Evolutionary conservation across 2,329 filamentous ascomycete species (phyloP), one percentile per base, ranked within the genome.

Genomic region (Venturiaceae sp.): DNA sequence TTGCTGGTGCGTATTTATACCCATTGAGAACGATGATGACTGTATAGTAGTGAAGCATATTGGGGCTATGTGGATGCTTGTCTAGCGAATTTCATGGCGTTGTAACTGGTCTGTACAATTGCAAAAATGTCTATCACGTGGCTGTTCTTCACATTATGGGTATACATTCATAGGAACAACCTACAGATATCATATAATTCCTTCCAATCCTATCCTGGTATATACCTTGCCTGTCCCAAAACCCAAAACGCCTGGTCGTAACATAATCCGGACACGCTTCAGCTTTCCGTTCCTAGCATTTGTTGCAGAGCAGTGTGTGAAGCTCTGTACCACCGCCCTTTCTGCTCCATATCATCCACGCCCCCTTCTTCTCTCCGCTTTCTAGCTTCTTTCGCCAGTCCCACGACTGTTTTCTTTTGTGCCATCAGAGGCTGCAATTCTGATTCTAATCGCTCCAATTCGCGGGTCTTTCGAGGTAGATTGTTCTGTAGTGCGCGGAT

Each of bases 341-440:
- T 80, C 70, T 88, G 85, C 69, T 92, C 88, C 33, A 91, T 70
- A 65, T 92, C 87, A 65, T 90, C 87, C 16, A 84, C 81, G 5
- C 85, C 86, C 5, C 83, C 73, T 68, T 79, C 69, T 65, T 90
- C 86, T 68, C 84, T 86, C 65, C 86, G 79, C 66, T 83, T 77
- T 69, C 79, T 81, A 13, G 87, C 87, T 65, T 92, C 88, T 63
- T 78, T 81, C n/a, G 87, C 87, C 16, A 86, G 84, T 26, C 82
- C 77, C 33, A 81, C 81, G 62, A 82, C 85, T 54, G 81, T 84
- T 61, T 83, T 79, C 64, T 83, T 82, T 70, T 85, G 86, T 50
- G 76, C 79, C 70, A 90, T 86, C 61, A 92, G 69, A 3, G 84
- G 83, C 59, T 81, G 79, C 59, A 92, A 70, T 68, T 92, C 89